Percentiles rank a stretch among this genome's conserved stretches.
phyloP scores from a whole-genome alignment of 2,329 filamentous ascomycete genomes.

The Cladosporium sp. region DNA sequence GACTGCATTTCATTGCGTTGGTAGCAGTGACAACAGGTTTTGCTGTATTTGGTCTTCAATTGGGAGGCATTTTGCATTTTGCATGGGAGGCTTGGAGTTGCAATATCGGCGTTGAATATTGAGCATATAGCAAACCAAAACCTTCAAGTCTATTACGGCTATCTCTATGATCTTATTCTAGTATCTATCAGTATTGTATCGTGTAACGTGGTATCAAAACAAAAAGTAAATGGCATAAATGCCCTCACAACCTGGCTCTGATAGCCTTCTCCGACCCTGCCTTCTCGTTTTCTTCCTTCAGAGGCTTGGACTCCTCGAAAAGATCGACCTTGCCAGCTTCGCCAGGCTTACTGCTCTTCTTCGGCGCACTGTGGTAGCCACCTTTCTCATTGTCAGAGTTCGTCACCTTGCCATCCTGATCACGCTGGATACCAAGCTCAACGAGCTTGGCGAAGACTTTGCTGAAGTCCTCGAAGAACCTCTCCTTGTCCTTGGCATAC shows the following conservation, averaged over 20 bases:
- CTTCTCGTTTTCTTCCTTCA: constrained; percentile 38
- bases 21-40: no score
- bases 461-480: constrained; percentile 59
- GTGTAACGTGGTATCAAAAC: constrained; percentile 7
- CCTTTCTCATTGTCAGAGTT: constrained; percentile 56
- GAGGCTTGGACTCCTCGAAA: constrained; percentile 36
- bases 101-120: background rate
- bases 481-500: constrained; percentile 58
- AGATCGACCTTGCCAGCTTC: constrained; percentile 31
- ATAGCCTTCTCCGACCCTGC: constrained; percentile 22
- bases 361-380: constrained; percentile 55
- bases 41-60: no score
- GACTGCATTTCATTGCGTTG: no score
- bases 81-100: background rate
- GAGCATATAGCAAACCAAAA: no score
- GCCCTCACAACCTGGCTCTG: constrained; percentile 37
- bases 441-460: constrained; percentile 58
- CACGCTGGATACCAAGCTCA: constrained; percentile 57
- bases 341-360: constrained; percentile 47
- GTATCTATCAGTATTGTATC: background rate
- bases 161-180: background rate
- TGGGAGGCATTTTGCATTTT: no score
- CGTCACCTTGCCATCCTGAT: constrained; percentile 48
- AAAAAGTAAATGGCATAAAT: background rate
- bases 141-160: background rate